Conservation (phyloP, 148 eudicot species). For the Spergularia marina region DNA sequence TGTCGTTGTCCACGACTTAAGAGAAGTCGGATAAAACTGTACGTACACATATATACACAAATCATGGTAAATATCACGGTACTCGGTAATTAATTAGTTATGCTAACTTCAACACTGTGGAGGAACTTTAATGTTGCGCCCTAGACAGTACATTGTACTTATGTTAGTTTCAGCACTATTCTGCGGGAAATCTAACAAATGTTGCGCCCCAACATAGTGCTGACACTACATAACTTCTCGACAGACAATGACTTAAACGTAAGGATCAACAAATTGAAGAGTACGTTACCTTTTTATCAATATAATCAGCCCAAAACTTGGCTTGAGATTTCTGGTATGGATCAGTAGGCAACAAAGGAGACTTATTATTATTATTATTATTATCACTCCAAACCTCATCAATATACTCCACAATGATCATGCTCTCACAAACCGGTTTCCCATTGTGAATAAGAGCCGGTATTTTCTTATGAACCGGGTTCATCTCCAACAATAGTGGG, state of each 20-base stretch:
- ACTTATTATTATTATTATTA: not conserved
- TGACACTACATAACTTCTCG: too few relatives aligned
- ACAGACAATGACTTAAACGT: too few relatives aligned
- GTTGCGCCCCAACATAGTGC: too few relatives aligned
- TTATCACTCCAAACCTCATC: conserved; percentile 49
- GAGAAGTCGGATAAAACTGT: conserved; percentile 19
- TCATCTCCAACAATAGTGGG: conserved; percentile 32
- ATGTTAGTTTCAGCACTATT: too few relatives aligned
- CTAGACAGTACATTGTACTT: too few relatives aligned
- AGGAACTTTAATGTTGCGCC: too few relatives aligned
- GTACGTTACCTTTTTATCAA: conserved; percentile 46
- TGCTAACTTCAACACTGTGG: too few relatives aligned
- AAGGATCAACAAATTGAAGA: not conserved
- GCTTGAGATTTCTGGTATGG: conserved; percentile 45
- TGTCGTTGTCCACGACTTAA: conserved; percentile 17
- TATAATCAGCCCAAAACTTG: conserved; percentile 54
- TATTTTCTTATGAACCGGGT: conserved; percentile 48
- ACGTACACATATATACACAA: not conserved
- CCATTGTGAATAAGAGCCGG: conserved; percentile 60
- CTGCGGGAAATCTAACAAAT: too few relatives aligned
- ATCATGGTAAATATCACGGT: too few relatives aligned
- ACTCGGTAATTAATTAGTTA: too few relatives aligned
- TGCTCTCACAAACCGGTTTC: conserved; percentile 55
- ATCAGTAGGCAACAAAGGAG: conserved; percentile 41
- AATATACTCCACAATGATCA: conserved; percentile 46